Evolutionary conservation across 2,329 filamentous ascomycete genomes (phyloP).

Genomic region (Fusarium temperatum): DNA sequence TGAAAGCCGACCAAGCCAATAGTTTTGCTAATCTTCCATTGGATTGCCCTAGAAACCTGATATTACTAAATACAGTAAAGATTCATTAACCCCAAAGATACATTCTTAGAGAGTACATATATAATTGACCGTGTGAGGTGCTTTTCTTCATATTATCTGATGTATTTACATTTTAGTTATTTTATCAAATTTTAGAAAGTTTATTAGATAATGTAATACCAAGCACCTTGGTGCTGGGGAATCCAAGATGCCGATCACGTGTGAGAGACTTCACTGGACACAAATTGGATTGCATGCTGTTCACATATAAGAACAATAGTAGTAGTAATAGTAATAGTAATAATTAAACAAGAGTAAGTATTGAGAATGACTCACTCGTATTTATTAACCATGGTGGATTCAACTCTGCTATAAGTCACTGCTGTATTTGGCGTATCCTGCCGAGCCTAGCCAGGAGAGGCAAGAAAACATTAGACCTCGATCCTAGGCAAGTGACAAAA

Average conservation of each 20-base stretch:
- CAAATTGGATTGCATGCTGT: background rate
- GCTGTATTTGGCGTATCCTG: background rate
- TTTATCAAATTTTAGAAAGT: background rate
- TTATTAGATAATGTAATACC: background rate
- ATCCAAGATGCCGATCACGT: background rate
- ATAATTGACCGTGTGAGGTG: background rate
- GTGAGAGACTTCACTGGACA: background rate
- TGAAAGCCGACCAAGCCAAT: background rate
- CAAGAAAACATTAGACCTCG: background rate
- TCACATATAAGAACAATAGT: background rate
- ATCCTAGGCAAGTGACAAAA: background rate
- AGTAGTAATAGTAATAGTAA: background rate
- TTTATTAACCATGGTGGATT: background rate
- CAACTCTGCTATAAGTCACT: background rate
- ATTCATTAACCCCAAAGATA: background rate
- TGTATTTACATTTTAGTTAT: background rate
- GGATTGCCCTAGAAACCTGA: conserved; percentile 5
- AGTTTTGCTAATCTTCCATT: background rate
- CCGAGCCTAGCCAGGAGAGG: conserved; percentile 1
- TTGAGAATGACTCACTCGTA: background rate
- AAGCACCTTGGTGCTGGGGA: background rate
- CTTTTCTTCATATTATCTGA: background rate
- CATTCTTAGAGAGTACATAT: background rate
- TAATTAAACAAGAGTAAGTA: background rate
- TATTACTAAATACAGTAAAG: background rate